These are phyloP conservation scores for Fistulina hepatica DNA, from an alignment of 1,284 basidiomycete species.

Conservation along the genomic window DNA sequence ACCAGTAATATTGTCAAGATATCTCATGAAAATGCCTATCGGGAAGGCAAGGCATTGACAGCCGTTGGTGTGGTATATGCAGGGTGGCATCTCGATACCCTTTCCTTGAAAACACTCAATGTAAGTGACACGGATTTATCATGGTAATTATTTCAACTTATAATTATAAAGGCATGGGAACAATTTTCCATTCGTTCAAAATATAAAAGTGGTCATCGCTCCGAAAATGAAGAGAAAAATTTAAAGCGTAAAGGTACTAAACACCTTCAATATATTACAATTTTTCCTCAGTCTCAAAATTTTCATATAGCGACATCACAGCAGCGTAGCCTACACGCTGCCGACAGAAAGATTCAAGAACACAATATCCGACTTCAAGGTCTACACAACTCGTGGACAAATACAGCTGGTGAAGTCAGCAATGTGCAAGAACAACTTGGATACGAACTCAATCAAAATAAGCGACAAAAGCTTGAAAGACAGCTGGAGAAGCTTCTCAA, in stretches of 20 bases:
- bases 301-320: background rate
- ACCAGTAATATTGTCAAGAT: slow-evolving; percentile 17
- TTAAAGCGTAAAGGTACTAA: background rate
- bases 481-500: too few species aligned
- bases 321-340: background rate
- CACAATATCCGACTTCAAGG: slow-evolving; percentile 1
- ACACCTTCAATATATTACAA: too few species aligned
- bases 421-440: too few species aligned
- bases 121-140: background rate
- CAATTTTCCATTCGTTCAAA: background rate
- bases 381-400: too few species aligned
- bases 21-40: slow-evolving; percentile 15
- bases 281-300: background rate
- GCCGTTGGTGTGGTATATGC: slow-evolving; percentile 15
- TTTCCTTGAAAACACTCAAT: slow-evolving; percentile 12
- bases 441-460: too few species aligned
- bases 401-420: too few species aligned
- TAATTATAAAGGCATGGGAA: too few species aligned
- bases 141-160: background rate
- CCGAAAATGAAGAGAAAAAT: background rate
- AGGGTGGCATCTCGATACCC: slow-evolving; percentile 11
- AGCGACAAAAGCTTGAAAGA: too few species aligned
- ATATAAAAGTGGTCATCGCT: background rate
- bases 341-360: background rate
- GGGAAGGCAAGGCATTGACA: slow-evolving; percentile 15